These are phyloP conservation scores for Geotrichum restrictum DNA, from an alignment of 1,139 yeast genomes.

Conservation along the genomic window DNA sequence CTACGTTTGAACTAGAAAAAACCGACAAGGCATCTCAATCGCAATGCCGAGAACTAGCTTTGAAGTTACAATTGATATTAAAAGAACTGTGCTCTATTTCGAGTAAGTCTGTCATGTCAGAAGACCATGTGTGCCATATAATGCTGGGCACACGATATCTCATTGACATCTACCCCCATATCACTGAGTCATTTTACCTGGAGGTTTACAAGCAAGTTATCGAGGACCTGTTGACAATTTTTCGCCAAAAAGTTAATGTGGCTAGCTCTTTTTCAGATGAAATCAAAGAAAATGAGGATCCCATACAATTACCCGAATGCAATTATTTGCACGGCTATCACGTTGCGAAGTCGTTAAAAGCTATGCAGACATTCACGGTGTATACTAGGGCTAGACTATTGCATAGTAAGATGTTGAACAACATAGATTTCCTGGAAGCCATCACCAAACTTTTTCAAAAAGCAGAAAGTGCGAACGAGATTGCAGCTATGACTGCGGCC, in stretches of 20 bases:
- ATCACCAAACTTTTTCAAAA: slow-evolving; percentile 2
- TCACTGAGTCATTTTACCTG: slow-evolving; percentile 12
- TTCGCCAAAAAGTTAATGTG: background rate
- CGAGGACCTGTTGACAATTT: slow-evolving; percentile 1
- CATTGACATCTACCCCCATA: background rate
- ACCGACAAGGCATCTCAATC: slow-evolving; percentile 5
- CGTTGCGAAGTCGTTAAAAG: background rate
- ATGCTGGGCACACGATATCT: slow-evolving; percentile 7
- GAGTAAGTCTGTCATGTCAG: background rate
- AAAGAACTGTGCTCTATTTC: slow-evolving; percentile 6
- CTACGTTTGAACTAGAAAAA: slow-evolving; percentile 7
- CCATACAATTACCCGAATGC: background rate
- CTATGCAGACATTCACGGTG: slow-evolving; percentile 1
- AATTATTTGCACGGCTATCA: background rate
- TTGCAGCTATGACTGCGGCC: slow-evolving; percentile 8
- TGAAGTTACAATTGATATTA: slow-evolving; percentile 12
- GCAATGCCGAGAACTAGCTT: slow-evolving; percentile 12
- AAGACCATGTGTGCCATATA: slow-evolving; percentile 10
- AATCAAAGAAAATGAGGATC: background rate
- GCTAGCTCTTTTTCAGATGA: slow-evolving; percentile 14
- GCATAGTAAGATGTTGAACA: background rate
- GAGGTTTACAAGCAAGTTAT: slow-evolving; percentile 14
- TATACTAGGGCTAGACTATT: slow-evolving; percentile 4
- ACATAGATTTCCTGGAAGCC: slow-evolving; percentile 8
- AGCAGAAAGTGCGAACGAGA: slow-evolving; percentile 2